Base-by-base conservation (phyloP, 192 early-diverging fungal genomes). In the Linnemannia exigua region DNA sequence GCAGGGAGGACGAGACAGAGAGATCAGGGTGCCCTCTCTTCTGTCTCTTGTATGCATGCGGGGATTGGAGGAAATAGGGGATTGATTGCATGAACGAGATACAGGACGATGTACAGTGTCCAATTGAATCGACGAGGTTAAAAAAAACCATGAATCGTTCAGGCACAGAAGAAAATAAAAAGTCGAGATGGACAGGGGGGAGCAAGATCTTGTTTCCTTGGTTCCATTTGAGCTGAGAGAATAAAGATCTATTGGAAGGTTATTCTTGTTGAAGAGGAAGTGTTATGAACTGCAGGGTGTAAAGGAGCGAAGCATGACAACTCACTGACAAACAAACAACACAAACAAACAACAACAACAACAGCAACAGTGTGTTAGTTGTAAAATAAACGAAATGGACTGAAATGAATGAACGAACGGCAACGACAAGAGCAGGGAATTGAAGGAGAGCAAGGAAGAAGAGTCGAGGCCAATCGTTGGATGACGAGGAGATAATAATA, bases 261-360 rank as follows among this genome's bases (percentile, higher is more conserved):
- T 63, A 3, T 63, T 63, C 12, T 63, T 25, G 9, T 33, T 1
- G 25, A 31, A 11, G 9, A 58, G 54, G n/a, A 22, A 58, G 54
- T 63, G 11, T 63, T 63, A 63, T 63, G 58, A 63, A 63, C 28
- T 63, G 58, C 58, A 63, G 58, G 58, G 58, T 25, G 14, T 25
- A 22, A 63, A 25, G 31, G 58, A n/a, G 48, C 48, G 28, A 31
- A 44, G 22, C 3, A 63, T 63, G n/a, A 44, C 3, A 44, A 44
- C n/a, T n/a, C n/a, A n/a, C n/a, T n/a, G n/a, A n/a, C n/a, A n/a
- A n/a, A n/a, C n/a, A n/a, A 31, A 28, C 28, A 3, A 63, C 15
- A 63, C 28, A 63, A 31, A 63, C 58, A 63, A 63, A 63, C 58
- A 63, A 63, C 1, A 25, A 31, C 5, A 31, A 25, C 12, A 15